Conservation (phyloP, 495 filamentous ascomycete genomes). For the Annulohypoxylon moriforme region DNA sequence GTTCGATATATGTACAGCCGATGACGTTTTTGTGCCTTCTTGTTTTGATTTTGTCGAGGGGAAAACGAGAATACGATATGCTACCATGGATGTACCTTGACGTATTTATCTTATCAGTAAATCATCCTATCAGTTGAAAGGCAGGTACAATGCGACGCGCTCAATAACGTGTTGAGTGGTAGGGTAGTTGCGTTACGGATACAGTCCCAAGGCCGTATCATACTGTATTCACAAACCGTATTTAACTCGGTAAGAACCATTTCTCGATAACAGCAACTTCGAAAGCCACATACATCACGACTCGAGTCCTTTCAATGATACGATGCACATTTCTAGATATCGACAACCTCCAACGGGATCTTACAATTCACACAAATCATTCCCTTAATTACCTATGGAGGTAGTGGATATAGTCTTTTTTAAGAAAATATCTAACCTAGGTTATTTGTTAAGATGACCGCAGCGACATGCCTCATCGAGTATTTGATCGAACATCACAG, state of each 20-base stretch:
- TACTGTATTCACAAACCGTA: not conserved
- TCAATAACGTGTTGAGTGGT: not conserved
- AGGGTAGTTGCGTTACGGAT: not conserved
- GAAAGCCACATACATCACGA: too few relatives aligned
- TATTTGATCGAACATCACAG: not conserved
- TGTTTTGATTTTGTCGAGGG: slow-evolving; percentile 22
- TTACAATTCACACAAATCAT: too few relatives aligned
- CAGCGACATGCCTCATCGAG: not conserved
- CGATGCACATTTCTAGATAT: too few relatives aligned
- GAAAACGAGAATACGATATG: not conserved
- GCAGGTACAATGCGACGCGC: not conserved
- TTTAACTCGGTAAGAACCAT: not conserved
- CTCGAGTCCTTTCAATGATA: too few relatives aligned
- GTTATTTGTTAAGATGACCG: not conserved
- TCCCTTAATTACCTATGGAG: too few relatives aligned
- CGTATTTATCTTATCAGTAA: not conserved
- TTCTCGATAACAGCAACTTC: not conserved
- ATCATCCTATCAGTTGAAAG: slow-evolving; percentile 13
- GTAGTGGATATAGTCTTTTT: not conserved
- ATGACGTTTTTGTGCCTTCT: not conserved
- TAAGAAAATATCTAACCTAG: not conserved
- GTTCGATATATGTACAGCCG: not conserved
- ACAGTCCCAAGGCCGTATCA: not conserved
- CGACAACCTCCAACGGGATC: too few relatives aligned
- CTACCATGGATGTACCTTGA: not conserved